Evolutionary conservation across 1,139 yeast genomes (phyloP), one percentile per base, ranked within the genome.

Genomic region (Zygosaccharomyces sapae): DNA sequence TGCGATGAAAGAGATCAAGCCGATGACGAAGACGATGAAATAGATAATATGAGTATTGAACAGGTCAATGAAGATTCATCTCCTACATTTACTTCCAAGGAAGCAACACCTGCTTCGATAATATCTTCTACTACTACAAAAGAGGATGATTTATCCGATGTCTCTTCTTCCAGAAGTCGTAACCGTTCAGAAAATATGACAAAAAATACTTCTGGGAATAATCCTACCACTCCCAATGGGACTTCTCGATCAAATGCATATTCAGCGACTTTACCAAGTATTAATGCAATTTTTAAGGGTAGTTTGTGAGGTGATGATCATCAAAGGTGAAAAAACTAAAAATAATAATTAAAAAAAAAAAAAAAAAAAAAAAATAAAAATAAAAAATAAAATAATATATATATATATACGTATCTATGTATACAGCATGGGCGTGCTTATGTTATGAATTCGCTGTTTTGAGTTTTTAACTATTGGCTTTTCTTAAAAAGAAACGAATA

Each of bases 211-310:
- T 33, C 29, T 35, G 34, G 9, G 18, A 42, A 45, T 10, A 48
- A 36, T 22, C 8, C 8, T 7, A 4, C 7, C 8, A 22, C 8
- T 31, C 51, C 36, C 18, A 40, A 46, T 30, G 46, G 42, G 25
- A 33, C 48, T 6, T 38, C 47, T n/a, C 41, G 44, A 18, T 47
- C 42, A 22, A 44, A 48, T 20, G 36, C 50, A 25, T 41, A 49
- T 30, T 41, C 43, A 8, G 39, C 51, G 9, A 46, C 57, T 19
- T 46, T 60, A 38, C 65, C 66, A 31, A 56, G 65, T 42, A 56
- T 62, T 19, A 59, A 55, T 39, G 52, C 58, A 5, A 55, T 61
- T 13, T 54, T 63, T 43, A 58, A 61, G 48, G 57, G 49, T 19
- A 48, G 49, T 5, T 46, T 50, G 38, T 50, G 38, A 46, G n/a